A percentile compares a stretch with the other conserved stretches of the same genome.
Conservation (phyloP, 441 rosid genomes). For the Viola pubescens region DNA sequence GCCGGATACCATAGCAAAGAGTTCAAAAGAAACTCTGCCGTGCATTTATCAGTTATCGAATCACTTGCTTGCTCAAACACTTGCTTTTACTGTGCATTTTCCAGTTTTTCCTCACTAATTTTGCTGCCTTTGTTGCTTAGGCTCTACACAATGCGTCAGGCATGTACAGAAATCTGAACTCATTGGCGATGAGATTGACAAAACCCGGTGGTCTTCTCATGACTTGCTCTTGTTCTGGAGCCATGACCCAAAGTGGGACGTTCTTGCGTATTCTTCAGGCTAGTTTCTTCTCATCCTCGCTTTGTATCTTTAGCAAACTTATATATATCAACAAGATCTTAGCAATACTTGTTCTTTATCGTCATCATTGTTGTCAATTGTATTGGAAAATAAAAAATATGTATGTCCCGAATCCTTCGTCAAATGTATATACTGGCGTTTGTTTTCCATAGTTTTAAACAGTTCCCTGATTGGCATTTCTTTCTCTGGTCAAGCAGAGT, state of each 20-base stretch:
- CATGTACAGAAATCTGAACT: slow-evolving; percentile 76
- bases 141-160: slow-evolving; percentile 62
- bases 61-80: neutral
- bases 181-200: slow-evolving; percentile 71
- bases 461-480: neutral
- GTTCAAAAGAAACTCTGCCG: no score
- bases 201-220: slow-evolving; percentile 76
- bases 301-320: no score
- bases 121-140: slow-evolving; percentile 23
- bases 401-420: no score
- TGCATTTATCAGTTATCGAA: no score
- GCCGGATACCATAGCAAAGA: no score
- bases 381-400: no score
- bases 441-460: no score
- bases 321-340: no score
- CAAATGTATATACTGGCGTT: no score
- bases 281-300: slow-evolving; percentile 9
- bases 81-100: neutral
- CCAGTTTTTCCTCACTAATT: neutral
- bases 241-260: slow-evolving; percentile 81
- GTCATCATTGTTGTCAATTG: no score
- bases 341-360: no score
- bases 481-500: slow-evolving; percentile 24
- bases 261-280: slow-evolving; percentile 66
- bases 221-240: slow-evolving; percentile 97